Evolutionary conservation across 1,284 basidiomycete species (phyloP), one percentile per base, ranked within the genome.

Genomic region (Trichosporon sp.): DNA sequence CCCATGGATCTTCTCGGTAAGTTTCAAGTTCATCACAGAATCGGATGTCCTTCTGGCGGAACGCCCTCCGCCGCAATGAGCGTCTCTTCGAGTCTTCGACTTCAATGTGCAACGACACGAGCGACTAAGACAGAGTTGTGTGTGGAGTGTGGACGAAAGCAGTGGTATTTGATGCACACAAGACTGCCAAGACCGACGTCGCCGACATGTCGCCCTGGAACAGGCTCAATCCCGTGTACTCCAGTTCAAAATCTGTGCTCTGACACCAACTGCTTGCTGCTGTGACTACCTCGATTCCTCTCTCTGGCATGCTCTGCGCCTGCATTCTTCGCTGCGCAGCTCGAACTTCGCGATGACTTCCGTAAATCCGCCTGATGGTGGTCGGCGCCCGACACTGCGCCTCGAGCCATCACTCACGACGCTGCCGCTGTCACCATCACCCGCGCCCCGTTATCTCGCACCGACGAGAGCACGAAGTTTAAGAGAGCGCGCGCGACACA

Each of bases 381-480:
- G 49, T 54, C 14, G 21, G n/a, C 49, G 49, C 49, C 49, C 49
- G 10, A 54, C 49, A 54, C 49, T 54, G 49, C 49, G 49, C 49
- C 49, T 54, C 10, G 9, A 54, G 25, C 27, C 27, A 54, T 54
- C 49, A 54, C 14, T 54, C 49, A 54, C 25, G 25, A n/a, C 49
- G 49, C 21, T 27, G 49, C 27, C 25, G 49, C 49, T 54, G 27
- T 54, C 27, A 29, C 49, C 23, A 27, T 8, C 25, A 5, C 49
- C 44, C 21, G 16, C 11, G 19, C 19, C 49, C 49, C 49, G 11
- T n/a, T 4, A 21, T 44, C 29, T 54, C 49, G 49, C 31, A 54
- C 49, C 49, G 49, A 27, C 49, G 16, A 16, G 25, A 13, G 16
- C 8, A n/a, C 25, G 49, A 54, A 21, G 40, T 44, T 44, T 44